phyloP scores from a whole-genome alignment of 306 rosid genomes.

The Vicia villosa region DNA sequence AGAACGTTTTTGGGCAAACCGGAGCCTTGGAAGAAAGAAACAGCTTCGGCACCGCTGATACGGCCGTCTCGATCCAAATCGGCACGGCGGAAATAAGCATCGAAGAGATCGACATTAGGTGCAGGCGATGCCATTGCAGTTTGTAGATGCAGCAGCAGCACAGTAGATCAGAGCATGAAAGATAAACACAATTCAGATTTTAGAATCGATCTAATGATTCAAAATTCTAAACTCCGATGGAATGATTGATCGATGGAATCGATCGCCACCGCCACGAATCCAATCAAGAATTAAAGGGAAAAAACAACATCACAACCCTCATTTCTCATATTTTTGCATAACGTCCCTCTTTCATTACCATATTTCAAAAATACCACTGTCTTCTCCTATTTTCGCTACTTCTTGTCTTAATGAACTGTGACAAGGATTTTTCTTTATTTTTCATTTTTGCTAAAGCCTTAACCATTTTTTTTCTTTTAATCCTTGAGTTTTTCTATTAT shows the following conservation, averaged over 20 bases:
- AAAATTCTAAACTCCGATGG: background rate
- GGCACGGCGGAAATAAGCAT: conserved; percentile 89
- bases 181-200: background rate
- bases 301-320: background rate
- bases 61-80: conserved; percentile 99
- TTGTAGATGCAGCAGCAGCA: background rate
- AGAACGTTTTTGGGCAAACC: conserved; percentile 85
- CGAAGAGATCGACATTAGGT: conserved; percentile 92
- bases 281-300: background rate
- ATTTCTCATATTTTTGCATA: conserved; percentile 16
- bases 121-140: conserved; percentile 65
- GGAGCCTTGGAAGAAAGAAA: conserved; percentile 90
- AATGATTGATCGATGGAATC: conserved; percentile 18
- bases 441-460: no score
- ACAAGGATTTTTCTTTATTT: no score
- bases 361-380: conserved; percentile 47
- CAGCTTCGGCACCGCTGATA: conserved; percentile 93
- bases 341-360: conserved; percentile 21
- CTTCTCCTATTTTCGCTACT: background rate
- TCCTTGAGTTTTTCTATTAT: no score
- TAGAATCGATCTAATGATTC: conserved; percentile 21
- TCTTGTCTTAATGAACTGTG: no score
- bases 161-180: conserved; percentile 13
- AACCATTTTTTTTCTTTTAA: no score
- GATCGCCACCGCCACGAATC: conserved; percentile 10